phyloP scores from a whole-genome alignment of 1,139 yeast species.

The Magnusiomyces starmeri region DNA sequence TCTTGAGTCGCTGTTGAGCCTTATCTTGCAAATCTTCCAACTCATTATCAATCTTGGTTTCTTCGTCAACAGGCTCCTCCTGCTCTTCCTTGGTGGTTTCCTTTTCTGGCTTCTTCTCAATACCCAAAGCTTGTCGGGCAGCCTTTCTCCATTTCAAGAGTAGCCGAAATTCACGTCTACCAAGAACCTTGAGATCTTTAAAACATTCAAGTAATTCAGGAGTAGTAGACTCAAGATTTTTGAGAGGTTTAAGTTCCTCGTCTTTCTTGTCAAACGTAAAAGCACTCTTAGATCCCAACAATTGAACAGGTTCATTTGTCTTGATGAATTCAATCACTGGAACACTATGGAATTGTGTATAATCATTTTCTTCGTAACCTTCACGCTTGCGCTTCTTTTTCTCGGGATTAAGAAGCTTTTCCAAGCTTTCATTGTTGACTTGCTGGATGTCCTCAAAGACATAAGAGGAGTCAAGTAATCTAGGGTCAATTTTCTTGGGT shows the following conservation, averaged over 20 bases:
- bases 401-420: slow-evolving; percentile 90
- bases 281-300: slow-evolving; percentile 55
- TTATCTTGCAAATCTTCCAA: slow-evolving; percentile 64
- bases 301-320: slow-evolving; percentile 75
- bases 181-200: slow-evolving; percentile 86
- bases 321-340: slow-evolving; percentile 73
- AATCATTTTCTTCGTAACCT: slow-evolving; percentile 96
- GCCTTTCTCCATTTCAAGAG: slow-evolving; percentile 83
- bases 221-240: slow-evolving; percentile 67
- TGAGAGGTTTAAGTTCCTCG: slow-evolving; percentile 64
- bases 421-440: slow-evolving; percentile 69
- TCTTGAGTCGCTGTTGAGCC: slow-evolving; percentile 59
- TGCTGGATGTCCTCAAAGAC: slow-evolving; percentile 84
- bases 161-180: slow-evolving; percentile 83
- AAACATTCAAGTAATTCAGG: slow-evolving; percentile 74
- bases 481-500: slow-evolving; percentile 89
- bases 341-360: slow-evolving; percentile 64
- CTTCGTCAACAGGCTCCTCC: slow-evolving; percentile 73
- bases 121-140: slow-evolving; percentile 70
- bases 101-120: slow-evolving; percentile 39
- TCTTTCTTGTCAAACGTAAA: slow-evolving; percentile 48
- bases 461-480: slow-evolving; percentile 82
- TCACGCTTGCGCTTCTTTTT: slow-evolving; percentile 83
- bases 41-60: slow-evolving; percentile 82
- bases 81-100: slow-evolving; percentile 42